These are phyloP conservation scores for Phylloporus sp. DNA, from an alignment of 768 basidiomycete genomes.

Conservation along the genomic window DNA sequence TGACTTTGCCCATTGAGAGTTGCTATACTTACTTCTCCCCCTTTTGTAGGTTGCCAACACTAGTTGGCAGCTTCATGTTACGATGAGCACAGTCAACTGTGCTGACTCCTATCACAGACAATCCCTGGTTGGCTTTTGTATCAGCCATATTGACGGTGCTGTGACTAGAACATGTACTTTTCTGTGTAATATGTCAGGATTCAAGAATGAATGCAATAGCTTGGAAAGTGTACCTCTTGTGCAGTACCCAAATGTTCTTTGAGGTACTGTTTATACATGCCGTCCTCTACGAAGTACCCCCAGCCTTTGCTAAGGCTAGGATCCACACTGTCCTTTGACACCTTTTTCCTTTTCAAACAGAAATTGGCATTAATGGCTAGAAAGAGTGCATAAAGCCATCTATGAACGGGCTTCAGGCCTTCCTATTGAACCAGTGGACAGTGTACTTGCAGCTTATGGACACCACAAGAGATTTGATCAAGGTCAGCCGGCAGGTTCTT, in stretches of 20 bases:
- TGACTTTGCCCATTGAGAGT: background rate
- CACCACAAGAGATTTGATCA: too few species aligned
- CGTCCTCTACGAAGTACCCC: conserved; percentile 24
- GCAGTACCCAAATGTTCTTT: background rate
- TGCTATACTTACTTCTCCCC: background rate
- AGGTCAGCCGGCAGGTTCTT: background rate
- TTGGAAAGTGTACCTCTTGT: conserved; percentile 17
- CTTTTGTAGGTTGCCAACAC: background rate
- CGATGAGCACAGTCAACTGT: background rate
- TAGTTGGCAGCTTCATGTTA: background rate
- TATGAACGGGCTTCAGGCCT: background rate
- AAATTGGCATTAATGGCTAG: conserved; percentile 31
- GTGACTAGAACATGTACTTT: background rate
- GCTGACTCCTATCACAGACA: background rate
- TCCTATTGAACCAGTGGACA: background rate
- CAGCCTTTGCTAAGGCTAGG: conserved; percentile 21
- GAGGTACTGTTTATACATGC: conserved; percentile 18
- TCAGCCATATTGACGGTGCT: background rate
- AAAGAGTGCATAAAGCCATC: conserved; percentile 21
- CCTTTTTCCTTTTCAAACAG: conserved; percentile 19
- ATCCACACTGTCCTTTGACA: conserved; percentile 14
- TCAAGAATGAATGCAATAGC: background rate
- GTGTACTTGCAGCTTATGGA: background rate
- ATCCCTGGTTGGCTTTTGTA: background rate
- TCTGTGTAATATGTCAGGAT: background rate